A percentile compares a stretch with the other conserved stretches of the same genome.
Evolutionary conservation across 2,329 filamentous ascomycete genomes (phyloP).

Genomic region (Aspergillus sp.): DNA sequence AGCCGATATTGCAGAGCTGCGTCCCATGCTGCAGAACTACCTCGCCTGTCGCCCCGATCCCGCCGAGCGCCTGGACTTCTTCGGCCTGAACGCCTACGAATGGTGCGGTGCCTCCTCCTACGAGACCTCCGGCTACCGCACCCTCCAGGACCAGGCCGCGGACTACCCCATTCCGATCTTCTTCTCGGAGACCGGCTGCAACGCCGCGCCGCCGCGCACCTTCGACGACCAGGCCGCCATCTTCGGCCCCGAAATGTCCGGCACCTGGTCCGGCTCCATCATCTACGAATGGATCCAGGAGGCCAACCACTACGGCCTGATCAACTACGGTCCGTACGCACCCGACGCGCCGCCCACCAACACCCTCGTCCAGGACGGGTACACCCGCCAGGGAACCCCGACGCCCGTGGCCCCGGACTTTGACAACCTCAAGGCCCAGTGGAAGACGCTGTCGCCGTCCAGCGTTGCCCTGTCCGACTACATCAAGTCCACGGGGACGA

Average conservation of each 20-base stretch:
- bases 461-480: slow-evolving; percentile 68
- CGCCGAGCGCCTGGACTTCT: slow-evolving; percentile 74
- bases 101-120: slow-evolving; percentile 65
- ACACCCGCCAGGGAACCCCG: slow-evolving; percentile 69
- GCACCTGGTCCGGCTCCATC: slow-evolving; percentile 72
- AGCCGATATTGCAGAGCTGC: slow-evolving; percentile 72
- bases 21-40: slow-evolving; percentile 69
- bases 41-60: slow-evolving; percentile 72
- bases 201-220: slow-evolving; percentile 46
- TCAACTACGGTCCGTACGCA: slow-evolving; percentile 68
- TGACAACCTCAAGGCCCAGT: slow-evolving; percentile 70
- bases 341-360: slow-evolving; percentile 54
- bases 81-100: slow-evolving; percentile 80
- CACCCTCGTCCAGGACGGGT: slow-evolving; percentile 63
- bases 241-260: slow-evolving; percentile 70
- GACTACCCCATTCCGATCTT: slow-evolving; percentile 81
- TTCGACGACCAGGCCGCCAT: slow-evolving; percentile 70
- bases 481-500: slow-evolving; percentile 57
- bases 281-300: slow-evolving; percentile 91
- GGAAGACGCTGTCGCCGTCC: slow-evolving; percentile 69
- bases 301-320: slow-evolving; percentile 76
- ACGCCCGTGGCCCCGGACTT: slow-evolving; percentile 75
- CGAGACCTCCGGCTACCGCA: slow-evolving; percentile 65
- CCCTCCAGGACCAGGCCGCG: slow-evolving; percentile 65
- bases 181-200: slow-evolving; percentile 88